Conservation (phyloP, 2,329 filamentous ascomycete species). For the Phialophora chinensis region DNA sequence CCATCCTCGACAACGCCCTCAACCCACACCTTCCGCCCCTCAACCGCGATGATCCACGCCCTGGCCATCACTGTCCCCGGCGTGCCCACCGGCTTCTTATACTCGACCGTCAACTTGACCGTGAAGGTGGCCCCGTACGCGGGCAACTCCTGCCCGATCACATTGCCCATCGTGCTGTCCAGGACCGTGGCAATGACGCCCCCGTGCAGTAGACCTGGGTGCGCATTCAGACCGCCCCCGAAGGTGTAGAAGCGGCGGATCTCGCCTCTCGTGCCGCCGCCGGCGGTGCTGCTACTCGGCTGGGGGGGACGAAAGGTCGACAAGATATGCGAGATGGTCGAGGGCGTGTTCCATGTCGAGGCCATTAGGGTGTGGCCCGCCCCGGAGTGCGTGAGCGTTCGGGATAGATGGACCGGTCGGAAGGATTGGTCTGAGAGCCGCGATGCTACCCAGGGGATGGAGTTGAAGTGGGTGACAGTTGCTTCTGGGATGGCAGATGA, state of each 20-base stretch:
- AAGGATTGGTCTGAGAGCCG: slow-evolving; percentile 42
- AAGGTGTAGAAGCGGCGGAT: slow-evolving; percentile 42
- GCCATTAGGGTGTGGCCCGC: slow-evolving; percentile 36
- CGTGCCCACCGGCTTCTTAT: slow-evolving; percentile 46
- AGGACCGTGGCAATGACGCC: slow-evolving; percentile 41
- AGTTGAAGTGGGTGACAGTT: slow-evolving; percentile 37
- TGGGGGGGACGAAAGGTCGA: slow-evolving; percentile 25
- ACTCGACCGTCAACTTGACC: slow-evolving; percentile 50
- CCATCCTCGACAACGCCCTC: slow-evolving; percentile 49
- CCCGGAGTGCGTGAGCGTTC: slow-evolving; percentile 26
- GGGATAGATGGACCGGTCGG: slow-evolving; percentile 27
- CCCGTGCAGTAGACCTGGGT: slow-evolving; percentile 42
- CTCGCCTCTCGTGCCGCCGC: slow-evolving; percentile 20
- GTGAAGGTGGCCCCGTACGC: slow-evolving; percentile 44
- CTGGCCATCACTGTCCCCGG: slow-evolving; percentile 48
- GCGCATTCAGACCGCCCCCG: slow-evolving; percentile 41
- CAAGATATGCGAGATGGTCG: slow-evolving; percentile 31
- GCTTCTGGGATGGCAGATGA: neutral
- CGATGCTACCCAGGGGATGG: slow-evolving; percentile 43
- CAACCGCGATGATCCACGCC: slow-evolving; percentile 42
- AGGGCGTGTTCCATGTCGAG: slow-evolving; percentile 36
- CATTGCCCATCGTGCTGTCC: slow-evolving; percentile 41
- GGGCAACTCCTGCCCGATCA: slow-evolving; percentile 19
- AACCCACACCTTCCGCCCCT: slow-evolving; percentile 51
- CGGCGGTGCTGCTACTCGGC: neutral